Evolutionary conservation across 2,329 filamentous ascomycete species (phyloP), one percentile per base, ranked within the genome.

Genomic region (Sporothrix euskadiensis): DNA sequence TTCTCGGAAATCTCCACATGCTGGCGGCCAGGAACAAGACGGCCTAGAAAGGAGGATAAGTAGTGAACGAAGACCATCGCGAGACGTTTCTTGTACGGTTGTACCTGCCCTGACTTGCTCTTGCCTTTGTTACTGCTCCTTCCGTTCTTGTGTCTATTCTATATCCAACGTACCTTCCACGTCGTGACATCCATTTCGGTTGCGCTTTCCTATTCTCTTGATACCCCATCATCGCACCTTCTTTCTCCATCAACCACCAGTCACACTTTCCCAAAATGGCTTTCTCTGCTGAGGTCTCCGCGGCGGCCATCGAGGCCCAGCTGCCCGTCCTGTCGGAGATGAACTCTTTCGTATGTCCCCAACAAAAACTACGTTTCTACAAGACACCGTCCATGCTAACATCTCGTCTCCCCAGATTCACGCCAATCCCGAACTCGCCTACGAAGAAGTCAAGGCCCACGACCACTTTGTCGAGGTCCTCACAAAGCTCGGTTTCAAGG

Each of bases 391-490:
- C n/a, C 8, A 9, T 49, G 26, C 41, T 47, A 66, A 30, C 35
- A 6, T 3, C 47, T 7, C 32, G 4, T n/a, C 9, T 19, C 47
- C 9, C 3, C 69, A 78, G 73, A 78, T 84, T 14, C 81, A 83
- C 69, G 73, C 76, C 4, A 80, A 87, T 71, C 86, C 87, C 0
- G 87, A 88, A 76, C 79, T 85, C 0, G 83, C 81, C 2, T 88
- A 84, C 76, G 76, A 87, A 69, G 87, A 88, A 76, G 78, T 82
- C 76, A 81, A 81, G 26, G 87, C 87, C 4, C 86, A 88, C 75
- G 83, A 87, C 56, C 81, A 80, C 5, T 83, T 88, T 69, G 82
- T 82, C 19, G 75, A 79, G 6, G 82, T 85, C 47, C 79, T 88
- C 0, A 80, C 84, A 56, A 73, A 77, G 2, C 81, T 82, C 1